phyloP scores from a whole-genome alignment of 768 basidiomycete species.

The Boletus vermiculosoides region DNA sequence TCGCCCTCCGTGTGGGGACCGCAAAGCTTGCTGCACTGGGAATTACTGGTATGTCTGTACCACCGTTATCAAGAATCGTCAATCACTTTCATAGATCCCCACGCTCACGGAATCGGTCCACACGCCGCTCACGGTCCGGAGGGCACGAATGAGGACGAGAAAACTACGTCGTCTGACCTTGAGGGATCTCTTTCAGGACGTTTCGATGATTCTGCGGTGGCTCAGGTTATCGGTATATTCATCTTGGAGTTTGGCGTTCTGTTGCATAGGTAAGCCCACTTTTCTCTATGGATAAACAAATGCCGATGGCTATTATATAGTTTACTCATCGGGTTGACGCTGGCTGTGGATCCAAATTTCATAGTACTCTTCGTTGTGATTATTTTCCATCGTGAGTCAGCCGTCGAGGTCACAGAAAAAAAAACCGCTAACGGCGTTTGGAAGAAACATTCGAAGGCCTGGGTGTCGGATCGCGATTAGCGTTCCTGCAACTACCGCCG shows the following conservation, averaged over 20 bases:
- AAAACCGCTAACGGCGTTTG: neutral
- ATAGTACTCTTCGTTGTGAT: constrained; percentile 86
- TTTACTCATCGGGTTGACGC: constrained; percentile 82
- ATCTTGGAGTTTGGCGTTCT: constrained; percentile 95
- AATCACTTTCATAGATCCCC: constrained; percentile 46
- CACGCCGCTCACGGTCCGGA: constrained; percentile 76
- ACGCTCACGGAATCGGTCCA: constrained; percentile 60
- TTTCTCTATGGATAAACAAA: neutral
- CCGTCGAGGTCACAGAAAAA: neutral
- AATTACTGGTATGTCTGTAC: constrained; percentile 44
- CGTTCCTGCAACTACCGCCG: constrained; percentile 62
- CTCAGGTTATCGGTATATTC: constrained; percentile 83
- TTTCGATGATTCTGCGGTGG: constrained; percentile 45
- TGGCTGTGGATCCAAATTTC: constrained; percentile 85
- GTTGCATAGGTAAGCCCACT: constrained; percentile 59
- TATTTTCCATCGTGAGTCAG: constrained; percentile 81
- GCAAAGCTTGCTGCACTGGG: constrained; percentile 68
- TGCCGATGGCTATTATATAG: constrained; percentile 35
- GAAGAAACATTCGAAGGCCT: constrained; percentile 92
- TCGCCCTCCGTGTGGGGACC: constrained; percentile 86
- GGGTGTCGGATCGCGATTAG: constrained; percentile 87
- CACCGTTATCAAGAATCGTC: neutral
- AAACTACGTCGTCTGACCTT: constrained; percentile 23
- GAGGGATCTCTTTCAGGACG: constrained; percentile 20
- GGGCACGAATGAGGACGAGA: constrained; percentile 16